Percentiles rank a stretch among this genome's conserved stretches.
phyloP scores from a whole-genome alignment of 768 basidiomycete species.

The Rhodotorula sphaerocarpa region DNA sequence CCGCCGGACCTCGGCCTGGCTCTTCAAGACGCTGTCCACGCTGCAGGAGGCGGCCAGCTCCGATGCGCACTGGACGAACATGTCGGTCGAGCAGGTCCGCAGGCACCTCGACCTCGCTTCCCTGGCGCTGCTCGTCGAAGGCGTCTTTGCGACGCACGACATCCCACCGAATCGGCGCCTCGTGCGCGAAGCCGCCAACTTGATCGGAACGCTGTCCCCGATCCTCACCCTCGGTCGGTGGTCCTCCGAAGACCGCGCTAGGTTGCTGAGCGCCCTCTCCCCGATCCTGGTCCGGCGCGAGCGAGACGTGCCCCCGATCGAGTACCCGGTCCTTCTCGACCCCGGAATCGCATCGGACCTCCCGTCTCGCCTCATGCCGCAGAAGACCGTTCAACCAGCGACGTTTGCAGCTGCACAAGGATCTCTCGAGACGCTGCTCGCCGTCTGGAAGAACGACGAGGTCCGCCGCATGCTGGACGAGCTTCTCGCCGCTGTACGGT shows the following conservation, averaged over 20 bases:
- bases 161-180: conserved; percentile 51
- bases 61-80: conserved; percentile 17
- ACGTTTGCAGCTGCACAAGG: too few relatives aligned
- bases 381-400: background rate
- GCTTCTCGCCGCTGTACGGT: conserved; percentile 14
- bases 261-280: conserved; percentile 60
- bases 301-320: conserved; percentile 4
- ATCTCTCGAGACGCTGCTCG: conserved; percentile 9
- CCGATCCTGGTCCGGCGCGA: conserved; percentile 49
- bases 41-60: background rate
- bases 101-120: conserved; percentile 63
- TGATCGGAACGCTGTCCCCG: conserved; percentile 47
- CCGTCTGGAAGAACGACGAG: conserved; percentile 11
- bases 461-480: conserved; percentile 11
- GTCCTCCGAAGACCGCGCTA: conserved; percentile 57
- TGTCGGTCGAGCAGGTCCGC: conserved; percentile 53
- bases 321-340: conserved; percentile 33
- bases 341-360: conserved; percentile 23
- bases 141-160: conserved; percentile 54
- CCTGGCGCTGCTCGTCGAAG: conserved; percentile 47
- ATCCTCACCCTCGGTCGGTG: conserved; percentile 49
- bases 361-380: background rate
- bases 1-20: conserved; percentile 48
- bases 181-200: conserved; percentile 57
- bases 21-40: conserved; percentile 14